phyloP scores from a whole-genome alignment of 2,329 filamentous ascomycete species.

The Aureobasidium sp. region DNA sequence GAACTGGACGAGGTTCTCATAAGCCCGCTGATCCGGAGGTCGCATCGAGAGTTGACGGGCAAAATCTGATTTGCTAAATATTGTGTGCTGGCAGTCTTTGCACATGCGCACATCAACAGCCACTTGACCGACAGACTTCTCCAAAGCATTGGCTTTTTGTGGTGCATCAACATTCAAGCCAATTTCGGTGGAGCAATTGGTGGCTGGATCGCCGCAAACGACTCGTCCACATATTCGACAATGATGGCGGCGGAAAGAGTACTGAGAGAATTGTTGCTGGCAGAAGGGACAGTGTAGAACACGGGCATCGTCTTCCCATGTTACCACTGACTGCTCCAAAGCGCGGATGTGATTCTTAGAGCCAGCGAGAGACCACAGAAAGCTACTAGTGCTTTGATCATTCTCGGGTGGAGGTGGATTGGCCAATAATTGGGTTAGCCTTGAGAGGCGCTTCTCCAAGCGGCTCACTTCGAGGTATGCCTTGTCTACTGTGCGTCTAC shows the following conservation, averaged over 20 bases:
- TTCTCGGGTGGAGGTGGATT: slow-evolving; percentile 60
- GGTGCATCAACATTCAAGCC: slow-evolving; percentile 62
- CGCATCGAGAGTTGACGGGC: slow-evolving; percentile 57
- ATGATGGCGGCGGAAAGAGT: slow-evolving; percentile 88
- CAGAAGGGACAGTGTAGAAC: slow-evolving; percentile 85
- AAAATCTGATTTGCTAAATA: slow-evolving; percentile 72
- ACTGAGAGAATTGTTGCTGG: slow-evolving; percentile 88
- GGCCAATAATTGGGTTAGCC: slow-evolving; percentile 75
- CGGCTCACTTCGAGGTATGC: slow-evolving; percentile 80
- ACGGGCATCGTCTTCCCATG: slow-evolving; percentile 84
- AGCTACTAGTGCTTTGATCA: slow-evolving; percentile 35
- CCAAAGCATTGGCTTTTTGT: slow-evolving; percentile 27
- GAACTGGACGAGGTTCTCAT: slow-evolving; percentile 77
- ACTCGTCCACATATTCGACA: slow-evolving; percentile 90
- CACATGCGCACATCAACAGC: slow-evolving; percentile 84
- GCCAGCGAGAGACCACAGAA: slow-evolving; percentile 48
- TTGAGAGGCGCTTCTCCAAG: slow-evolving; percentile 84
- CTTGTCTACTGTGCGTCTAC: slow-evolving; percentile 72
- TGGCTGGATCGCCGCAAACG: slow-evolving; percentile 80
- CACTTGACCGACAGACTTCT: slow-evolving; percentile 45
- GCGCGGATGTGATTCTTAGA: slow-evolving; percentile 59
- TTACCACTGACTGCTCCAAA: slow-evolving; percentile 85
- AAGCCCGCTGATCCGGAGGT: slow-evolving; percentile 68
- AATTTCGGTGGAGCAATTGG: slow-evolving; percentile 76
- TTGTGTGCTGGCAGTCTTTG: slow-evolving; percentile 68